Evolutionary conservation across 441 rosid genomes (phyloP).

Genomic region (Eutrema salsugineum): DNA sequence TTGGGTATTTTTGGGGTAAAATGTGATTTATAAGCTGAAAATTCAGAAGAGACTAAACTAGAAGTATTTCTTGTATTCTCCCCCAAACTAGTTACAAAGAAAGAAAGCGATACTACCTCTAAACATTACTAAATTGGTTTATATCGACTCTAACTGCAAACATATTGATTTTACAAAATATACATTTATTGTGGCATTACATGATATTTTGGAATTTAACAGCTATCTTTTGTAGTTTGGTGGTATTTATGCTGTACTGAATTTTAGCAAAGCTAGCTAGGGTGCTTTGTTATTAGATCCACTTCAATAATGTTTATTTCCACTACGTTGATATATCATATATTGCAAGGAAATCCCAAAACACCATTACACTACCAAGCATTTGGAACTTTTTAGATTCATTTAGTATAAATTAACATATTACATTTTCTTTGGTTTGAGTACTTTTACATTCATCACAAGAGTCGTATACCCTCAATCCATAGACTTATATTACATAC

Average conservation of each 20-base stretch:
- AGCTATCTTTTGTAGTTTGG: neutral
- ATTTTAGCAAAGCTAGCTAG: neutral
- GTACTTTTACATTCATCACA: too few species aligned
- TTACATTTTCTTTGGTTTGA: too few species aligned
- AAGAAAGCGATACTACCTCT: neutral
- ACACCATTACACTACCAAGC: neutral
- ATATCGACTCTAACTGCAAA: neutral
- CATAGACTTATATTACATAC: too few species aligned
- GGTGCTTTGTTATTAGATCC: neutral
- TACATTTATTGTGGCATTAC: neutral
- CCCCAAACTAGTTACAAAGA: neutral
- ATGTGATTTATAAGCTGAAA: neutral
- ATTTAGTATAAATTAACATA: too few species aligned
- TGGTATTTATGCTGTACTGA: neutral
- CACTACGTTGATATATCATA: too few species aligned
- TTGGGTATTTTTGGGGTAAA: neutral
- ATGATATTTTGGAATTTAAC: neutral
- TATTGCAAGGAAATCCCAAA: conserved; percentile 28
- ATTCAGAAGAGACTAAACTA: neutral
- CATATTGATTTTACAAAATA: neutral
- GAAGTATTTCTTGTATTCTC: neutral
- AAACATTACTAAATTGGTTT: neutral
- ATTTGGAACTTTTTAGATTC: too few species aligned
- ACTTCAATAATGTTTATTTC: too few species aligned
- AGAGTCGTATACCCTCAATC: too few species aligned